phyloP scores from a whole-genome alignment of 495 filamentous ascomycete species.

The Daldinia decipiens region DNA sequence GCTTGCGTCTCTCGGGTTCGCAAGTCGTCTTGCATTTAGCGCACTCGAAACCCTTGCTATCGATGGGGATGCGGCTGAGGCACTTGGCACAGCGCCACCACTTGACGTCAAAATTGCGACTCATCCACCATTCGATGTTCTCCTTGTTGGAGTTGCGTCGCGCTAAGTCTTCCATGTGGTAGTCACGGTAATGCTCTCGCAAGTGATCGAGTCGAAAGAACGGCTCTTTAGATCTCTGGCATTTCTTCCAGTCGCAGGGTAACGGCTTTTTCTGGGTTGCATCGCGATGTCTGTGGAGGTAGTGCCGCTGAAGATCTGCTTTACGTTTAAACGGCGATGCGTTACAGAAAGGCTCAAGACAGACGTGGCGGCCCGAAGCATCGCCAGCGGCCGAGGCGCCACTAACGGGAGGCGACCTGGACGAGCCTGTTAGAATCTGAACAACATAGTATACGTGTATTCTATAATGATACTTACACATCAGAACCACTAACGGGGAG shows the following conservation, averaged over 20 bases:
- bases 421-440: constrained; percentile 18
- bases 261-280: constrained; percentile 51
- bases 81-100: constrained; percentile 63
- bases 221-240: constrained; percentile 49
- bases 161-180: constrained; percentile 61
- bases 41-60: constrained; percentile 53
- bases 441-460: not conserved
- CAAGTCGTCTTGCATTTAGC: constrained; percentile 53
- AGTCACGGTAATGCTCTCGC: constrained; percentile 61
- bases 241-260: constrained; percentile 56
- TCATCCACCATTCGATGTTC: constrained; percentile 40
- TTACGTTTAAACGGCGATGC: constrained; percentile 54
- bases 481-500: constrained; percentile 1
- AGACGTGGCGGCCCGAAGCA: constrained; percentile 31
- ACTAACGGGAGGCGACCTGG: constrained; percentile 31
- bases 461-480: constrained; percentile 30
- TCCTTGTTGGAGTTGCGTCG: constrained; percentile 45
- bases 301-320: constrained; percentile 61
- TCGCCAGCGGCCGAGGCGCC: constrained; percentile 11
- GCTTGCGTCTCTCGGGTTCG: constrained; percentile 49
- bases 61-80: constrained; percentile 51
- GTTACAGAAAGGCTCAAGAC: constrained; percentile 46
- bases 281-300: constrained; percentile 51
- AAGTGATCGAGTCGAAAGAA: constrained; percentile 59
- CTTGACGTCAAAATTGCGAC: constrained; percentile 46